Conservation (phyloP, 345 rosid species). For the Hibiscus trionum region DNA sequence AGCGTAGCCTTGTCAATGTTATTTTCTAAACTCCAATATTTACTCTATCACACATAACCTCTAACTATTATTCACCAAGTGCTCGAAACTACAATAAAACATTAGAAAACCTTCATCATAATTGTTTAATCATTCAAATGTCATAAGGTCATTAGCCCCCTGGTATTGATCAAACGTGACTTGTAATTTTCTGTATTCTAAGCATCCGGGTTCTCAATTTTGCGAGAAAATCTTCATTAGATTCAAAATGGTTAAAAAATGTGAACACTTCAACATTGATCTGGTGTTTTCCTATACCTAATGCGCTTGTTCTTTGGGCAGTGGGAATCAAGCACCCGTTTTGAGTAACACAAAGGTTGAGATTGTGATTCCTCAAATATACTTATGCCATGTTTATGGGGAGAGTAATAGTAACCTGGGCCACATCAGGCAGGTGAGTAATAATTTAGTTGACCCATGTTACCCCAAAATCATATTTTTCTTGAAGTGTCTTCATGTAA, state of each 20-base stretch:
- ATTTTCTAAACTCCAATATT: neutral
- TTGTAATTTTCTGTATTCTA: neutral
- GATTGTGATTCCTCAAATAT: slow-evolving; percentile 53
- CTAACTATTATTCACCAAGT: neutral
- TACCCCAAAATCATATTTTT: neutral
- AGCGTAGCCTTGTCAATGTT: neutral
- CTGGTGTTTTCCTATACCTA: neutral
- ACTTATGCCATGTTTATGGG: slow-evolving; percentile 57
- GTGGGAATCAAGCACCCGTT: slow-evolving; percentile 37
- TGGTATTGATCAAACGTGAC: neutral
- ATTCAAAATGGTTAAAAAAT: neutral
- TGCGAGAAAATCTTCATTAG: neutral
- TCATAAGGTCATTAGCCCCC: neutral
- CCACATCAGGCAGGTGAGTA: slow-evolving; percentile 60
- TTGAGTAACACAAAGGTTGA: slow-evolving; percentile 42
- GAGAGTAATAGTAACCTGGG: slow-evolving; percentile 50
- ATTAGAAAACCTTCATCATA: neutral
- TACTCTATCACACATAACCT: neutral
- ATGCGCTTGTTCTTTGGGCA: slow-evolving; percentile 13
- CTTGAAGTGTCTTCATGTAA: neutral
- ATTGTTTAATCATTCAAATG: neutral
- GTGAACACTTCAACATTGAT: neutral
- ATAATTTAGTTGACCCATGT: neutral
- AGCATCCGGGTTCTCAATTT: neutral
- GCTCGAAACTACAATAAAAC: neutral